Conservation (phyloP, 2,329 filamentous ascomycete species). For the Penicillium sp. region DNA sequence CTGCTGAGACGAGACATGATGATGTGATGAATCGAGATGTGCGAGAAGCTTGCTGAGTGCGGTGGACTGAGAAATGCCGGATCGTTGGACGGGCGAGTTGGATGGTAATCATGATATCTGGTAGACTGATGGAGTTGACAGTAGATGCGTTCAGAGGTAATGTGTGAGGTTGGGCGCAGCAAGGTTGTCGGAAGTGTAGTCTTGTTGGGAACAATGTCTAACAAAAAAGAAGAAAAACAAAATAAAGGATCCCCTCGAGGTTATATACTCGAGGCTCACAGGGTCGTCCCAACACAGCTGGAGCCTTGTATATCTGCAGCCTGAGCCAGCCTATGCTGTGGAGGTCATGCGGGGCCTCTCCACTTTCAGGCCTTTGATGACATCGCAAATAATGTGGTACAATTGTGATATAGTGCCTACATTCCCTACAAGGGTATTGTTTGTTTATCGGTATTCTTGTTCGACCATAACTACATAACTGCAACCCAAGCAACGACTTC, state of each 20-base stretch:
- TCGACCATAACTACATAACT: not conserved
- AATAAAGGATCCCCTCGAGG: not conserved
- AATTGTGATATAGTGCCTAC: not conserved
- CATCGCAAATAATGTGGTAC: not conserved
- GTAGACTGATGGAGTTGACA: constrained; percentile 4
- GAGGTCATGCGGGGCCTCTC: constrained; percentile 21
- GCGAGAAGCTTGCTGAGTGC: constrained; percentile 45
- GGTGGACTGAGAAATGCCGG: constrained; percentile 51
- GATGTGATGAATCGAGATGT: constrained; percentile 46
- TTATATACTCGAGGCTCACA: constrained; percentile 1
- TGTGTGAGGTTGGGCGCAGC: not conserved
- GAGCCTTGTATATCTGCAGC: not conserved
- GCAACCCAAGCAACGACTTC: not conserved
- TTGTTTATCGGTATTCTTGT: not conserved
- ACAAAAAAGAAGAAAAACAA: not conserved
- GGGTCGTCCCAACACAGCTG: not conserved
- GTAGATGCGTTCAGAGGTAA: not conserved
- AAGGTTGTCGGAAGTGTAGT: not conserved
- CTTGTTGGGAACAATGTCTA: not conserved
- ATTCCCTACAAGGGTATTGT: not conserved
- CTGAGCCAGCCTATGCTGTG: constrained; percentile 16
- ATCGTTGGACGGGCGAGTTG: constrained; percentile 42
- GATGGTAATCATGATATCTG: constrained; percentile 27
- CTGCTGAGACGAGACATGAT: constrained; percentile 48
- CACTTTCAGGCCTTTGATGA: constrained; percentile 7